Evolutionary conservation across 768 basidiomycete genomes (phyloP).

Genomic region (Collybiopsis confluens): DNA sequence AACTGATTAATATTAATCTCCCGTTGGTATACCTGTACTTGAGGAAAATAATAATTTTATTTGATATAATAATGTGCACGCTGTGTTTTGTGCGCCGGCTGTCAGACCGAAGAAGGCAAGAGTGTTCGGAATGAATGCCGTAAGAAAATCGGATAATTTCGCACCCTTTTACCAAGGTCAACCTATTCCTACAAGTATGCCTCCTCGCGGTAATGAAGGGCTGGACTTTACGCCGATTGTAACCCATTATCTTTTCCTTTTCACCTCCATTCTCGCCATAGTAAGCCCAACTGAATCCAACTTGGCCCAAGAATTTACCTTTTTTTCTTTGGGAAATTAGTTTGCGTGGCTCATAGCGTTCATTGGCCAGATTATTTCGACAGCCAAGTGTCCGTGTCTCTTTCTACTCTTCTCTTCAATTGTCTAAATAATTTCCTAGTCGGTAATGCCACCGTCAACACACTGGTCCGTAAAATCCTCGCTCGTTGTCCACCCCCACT

Average conservation of each 20-base stretch:
- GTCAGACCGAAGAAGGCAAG: too few relatives aligned
- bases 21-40: not conserved
- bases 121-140: not conserved
- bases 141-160: not conserved
- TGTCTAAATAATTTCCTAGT: constrained; percentile 21
- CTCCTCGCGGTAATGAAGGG: constrained; percentile 57
- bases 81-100: too few relatives aligned
- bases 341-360: constrained; percentile 76
- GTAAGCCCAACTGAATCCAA: constrained; percentile 38
- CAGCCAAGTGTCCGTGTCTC: constrained; percentile 40
- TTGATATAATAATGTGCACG: too few relatives aligned
- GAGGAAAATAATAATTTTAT: too few relatives aligned
- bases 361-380: constrained; percentile 66
- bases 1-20: not conserved
- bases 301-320: constrained; percentile 10
- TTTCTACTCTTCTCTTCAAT: not conserved
- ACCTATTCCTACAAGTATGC: constrained; percentile 29
- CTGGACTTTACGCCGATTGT: constrained; percentile 86
- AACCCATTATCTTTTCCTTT: constrained; percentile 88
- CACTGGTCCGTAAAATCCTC: constrained; percentile 22
- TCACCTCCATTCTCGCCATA: constrained; percentile 77
- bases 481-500: too few relatives aligned
- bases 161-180: not conserved
- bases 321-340: constrained; percentile 36
- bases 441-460: constrained; percentile 46